These are phyloP conservation scores for Fusarium liriodendri DNA, from an alignment of 2,329 filamentous ascomycete genomes.

Conservation along the genomic window DNA sequence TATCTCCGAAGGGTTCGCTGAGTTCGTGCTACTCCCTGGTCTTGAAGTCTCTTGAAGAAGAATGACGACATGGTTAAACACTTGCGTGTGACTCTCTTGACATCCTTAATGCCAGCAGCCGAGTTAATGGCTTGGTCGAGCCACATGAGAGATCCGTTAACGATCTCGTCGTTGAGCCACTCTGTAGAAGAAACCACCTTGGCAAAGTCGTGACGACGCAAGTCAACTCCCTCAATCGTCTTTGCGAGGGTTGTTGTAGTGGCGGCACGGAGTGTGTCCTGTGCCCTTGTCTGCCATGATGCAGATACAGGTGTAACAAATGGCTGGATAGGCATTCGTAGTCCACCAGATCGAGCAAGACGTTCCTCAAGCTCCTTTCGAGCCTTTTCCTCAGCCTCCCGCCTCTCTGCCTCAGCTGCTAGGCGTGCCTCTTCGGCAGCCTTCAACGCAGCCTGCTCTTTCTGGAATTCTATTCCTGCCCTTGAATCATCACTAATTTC, in stretches of 20 bases:
- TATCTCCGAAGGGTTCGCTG: conserved; percentile 67
- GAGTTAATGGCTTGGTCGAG: conserved; percentile 70
- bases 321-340: conserved; percentile 43
- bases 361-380: conserved; percentile 42
- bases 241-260: conserved; percentile 53
- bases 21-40: conserved; percentile 59
- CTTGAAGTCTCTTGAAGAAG: conserved; percentile 69
- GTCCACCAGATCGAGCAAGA: conserved; percentile 46
- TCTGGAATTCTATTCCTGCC: conserved; percentile 39
- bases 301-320: conserved; percentile 45
- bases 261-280: conserved; percentile 49
- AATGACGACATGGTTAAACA: conserved; percentile 74
- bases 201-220: conserved; percentile 70
- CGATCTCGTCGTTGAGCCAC: conserved; percentile 83
- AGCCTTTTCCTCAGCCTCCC: conserved; percentile 39
- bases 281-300: conserved; percentile 42
- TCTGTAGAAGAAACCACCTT: conserved; percentile 65
- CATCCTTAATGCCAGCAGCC: conserved; percentile 62
- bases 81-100: conserved; percentile 62
- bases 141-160: conserved; percentile 74
- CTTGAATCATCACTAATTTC: conserved; percentile 45
- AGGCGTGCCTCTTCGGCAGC: conserved; percentile 44
- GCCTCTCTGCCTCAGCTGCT: conserved; percentile 39
- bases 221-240: conserved; percentile 61
- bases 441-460: conserved; percentile 37